Evolutionary conservation across 2,329 filamentous ascomycete genomes (phyloP), one percentile per base, ranked within the genome.

Genomic region (Botrytis medusae): DNA sequence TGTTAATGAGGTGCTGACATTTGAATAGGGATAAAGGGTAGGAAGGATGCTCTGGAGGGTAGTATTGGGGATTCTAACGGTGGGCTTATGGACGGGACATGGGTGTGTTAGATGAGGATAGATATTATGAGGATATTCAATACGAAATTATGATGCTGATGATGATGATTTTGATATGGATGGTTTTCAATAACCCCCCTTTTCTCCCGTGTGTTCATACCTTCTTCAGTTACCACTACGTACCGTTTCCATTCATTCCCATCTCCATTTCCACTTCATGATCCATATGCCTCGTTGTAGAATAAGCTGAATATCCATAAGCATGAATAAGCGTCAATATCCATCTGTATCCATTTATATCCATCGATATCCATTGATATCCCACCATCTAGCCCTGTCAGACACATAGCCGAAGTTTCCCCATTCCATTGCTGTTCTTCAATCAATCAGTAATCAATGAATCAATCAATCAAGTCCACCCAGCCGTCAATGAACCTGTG

Each of bases 41-140:
- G 29, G 22, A 61, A 32, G 29, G 22, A 61, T 40, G 22, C 25
- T 25, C 22, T 61, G 59, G 34, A 61, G 32, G 59, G 59, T 61
- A 40, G 60, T 22, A 62, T 62, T 57, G 37, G 60, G 34, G 59
- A 40, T 61, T 61, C 34, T n/a, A 61, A 61, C 59, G 59, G 59
- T n/a, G 6, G 22, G 59, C 59, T 61, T 37, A 61, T 61, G 34
- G 22, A 37, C 4, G 3, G 22, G 29, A 25, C 34, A 61, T 37
- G 32, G 29, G 34, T 37, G 34, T 34, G 34, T 61, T 25, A 16
- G 32, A 37, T 32, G 22, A 40, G 59, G 16, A 61, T 18, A 25
- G 16, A 61, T n/a, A 25, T 12, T n/a, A 61, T 40, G 32, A 40
- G 59, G 25, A 61, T 61, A 40, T n/a, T 61, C 2, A 62, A 16